Evolutionary conservation across 78 protist genomes (phyloP).

Genomic region (Monocercomonoides exilis): DNA sequence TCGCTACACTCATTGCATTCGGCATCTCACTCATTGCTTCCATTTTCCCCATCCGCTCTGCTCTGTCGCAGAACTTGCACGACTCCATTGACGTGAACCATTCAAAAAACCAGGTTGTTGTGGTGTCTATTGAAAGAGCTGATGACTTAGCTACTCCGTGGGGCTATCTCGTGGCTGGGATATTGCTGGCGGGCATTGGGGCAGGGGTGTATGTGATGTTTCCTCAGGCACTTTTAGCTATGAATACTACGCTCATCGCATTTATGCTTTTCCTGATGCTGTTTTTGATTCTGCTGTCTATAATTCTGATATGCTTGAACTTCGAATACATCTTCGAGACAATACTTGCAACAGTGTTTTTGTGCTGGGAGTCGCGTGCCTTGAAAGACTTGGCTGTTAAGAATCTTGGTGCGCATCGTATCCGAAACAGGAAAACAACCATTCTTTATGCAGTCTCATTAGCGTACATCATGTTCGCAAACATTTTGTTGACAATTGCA

Average conservation of each 20-base stretch:
- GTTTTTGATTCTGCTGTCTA: not conserved
- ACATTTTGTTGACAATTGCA: conserved; percentile 48
- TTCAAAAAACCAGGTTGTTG: not conserved
- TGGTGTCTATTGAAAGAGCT: not conserved
- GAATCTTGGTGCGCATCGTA: conserved; percentile 80
- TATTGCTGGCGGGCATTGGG: not conserved
- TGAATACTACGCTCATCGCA: not conserved
- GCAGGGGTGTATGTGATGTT: not conserved
- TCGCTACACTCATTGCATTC: conserved; percentile 44
- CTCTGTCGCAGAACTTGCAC: conserved; percentile 10
- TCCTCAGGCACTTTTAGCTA: not conserved
- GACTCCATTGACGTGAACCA: not conserved
- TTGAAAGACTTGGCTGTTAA: conserved; percentile 48
- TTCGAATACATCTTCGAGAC: conserved; percentile 4
- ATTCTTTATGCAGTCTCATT: conserved; percentile 69
- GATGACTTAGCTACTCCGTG: not conserved
- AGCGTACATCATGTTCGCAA: conserved; percentile 72
- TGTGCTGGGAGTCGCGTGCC: conserved; percentile 62
- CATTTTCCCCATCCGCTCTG: conserved; percentile 5
- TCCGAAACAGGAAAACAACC: conserved; percentile 80
- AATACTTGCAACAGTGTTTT: conserved; percentile 22
- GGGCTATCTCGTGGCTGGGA: not conserved
- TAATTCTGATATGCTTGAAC: not conserved
- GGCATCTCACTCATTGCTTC: not conserved
- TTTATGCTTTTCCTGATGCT: not conserved